Conservation (phyloP, 2,329 filamentous ascomycete genomes). For the Penicillium vulpinum region DNA sequence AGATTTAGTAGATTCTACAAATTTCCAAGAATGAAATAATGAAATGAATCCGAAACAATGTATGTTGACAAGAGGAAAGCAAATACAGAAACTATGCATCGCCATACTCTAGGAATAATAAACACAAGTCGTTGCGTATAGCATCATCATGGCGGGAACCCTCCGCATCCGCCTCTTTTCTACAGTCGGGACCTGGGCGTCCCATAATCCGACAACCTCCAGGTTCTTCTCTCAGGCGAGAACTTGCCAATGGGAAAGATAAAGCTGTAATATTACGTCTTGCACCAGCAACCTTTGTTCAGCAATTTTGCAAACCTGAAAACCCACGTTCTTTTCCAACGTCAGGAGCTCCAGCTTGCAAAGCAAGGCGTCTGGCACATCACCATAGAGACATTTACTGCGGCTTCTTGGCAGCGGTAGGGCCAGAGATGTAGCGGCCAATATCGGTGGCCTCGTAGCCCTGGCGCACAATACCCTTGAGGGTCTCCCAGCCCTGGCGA, state of each 20-base stretch:
- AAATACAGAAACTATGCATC: conserved; percentile 20
- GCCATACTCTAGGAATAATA: conserved; percentile 20
- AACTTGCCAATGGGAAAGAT: conserved; percentile 3
- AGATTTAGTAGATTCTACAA: background rate
- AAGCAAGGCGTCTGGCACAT: conserved; percentile 4
- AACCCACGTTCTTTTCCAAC: background rate
- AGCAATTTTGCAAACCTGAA: conserved; percentile 1
- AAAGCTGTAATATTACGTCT: background rate
- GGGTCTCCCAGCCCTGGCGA: conserved; percentile 74
- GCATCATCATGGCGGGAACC: conserved; percentile 24
- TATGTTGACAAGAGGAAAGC: conserved; percentile 13
- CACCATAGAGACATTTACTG: conserved; percentile 39
- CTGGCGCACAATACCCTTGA: conserved; percentile 72
- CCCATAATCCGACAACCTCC: conserved; percentile 6
- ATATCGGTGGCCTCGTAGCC: conserved; percentile 78
- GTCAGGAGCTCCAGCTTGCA: background rate
- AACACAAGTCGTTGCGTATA: conserved; percentile 29
- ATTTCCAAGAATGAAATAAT: background rate
- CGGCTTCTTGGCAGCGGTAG: conserved; percentile 47
- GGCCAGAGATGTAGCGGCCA: conserved; percentile 66
- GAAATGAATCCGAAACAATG: conserved; percentile 6
- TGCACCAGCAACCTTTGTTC: background rate
- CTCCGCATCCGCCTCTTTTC: conserved; percentile 25
- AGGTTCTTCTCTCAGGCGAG: background rate
- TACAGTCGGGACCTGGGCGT: conserved; percentile 13